Conservation (phyloP, 106 monocot species). For the Chionographis japonica region DNA sequence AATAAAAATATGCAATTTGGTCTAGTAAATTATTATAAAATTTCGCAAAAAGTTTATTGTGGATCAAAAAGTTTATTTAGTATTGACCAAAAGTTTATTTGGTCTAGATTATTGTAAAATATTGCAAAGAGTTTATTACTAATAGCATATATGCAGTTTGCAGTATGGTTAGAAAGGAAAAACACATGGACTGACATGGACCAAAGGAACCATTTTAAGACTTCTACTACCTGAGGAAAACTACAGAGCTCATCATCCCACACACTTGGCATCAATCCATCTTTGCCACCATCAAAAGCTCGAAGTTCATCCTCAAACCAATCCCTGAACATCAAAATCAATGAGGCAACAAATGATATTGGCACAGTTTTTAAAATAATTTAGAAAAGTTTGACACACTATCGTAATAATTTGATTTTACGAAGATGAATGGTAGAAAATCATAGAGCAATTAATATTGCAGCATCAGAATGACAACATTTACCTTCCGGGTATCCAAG, state of each 20-base stretch:
- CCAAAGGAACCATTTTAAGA: background rate
- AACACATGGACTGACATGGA: background rate
- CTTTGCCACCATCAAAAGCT: slow-evolving; percentile 84
- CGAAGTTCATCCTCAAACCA: slow-evolving; percentile 98
- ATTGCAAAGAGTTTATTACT: too few relatives aligned
- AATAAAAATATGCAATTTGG: background rate
- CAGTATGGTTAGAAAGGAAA: background rate
- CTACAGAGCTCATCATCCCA: slow-evolving; percentile 72
- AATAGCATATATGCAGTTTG: too few relatives aligned
- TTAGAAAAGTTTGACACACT: background rate
- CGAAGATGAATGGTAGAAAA: too few relatives aligned
- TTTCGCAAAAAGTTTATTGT: too few relatives aligned
- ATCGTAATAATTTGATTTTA: too few relatives aligned
- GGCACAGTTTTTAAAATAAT: too few relatives aligned
- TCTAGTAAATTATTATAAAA: too few relatives aligned
- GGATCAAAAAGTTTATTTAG: too few relatives aligned
- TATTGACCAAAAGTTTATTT: too few relatives aligned
- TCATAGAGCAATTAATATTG: too few relatives aligned
- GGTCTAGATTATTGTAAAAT: too few relatives aligned
- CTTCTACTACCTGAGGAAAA: slow-evolving; percentile 76
- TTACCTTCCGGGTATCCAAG: slow-evolving; percentile 97
- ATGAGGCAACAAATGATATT: background rate
- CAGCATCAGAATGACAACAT: background rate
- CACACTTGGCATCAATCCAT: slow-evolving; percentile 86
- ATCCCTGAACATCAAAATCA: slow-evolving; percentile 48